Evolutionary conservation across 768 basidiomycete genomes (phyloP), one percentile per base, ranked within the genome.

Genomic region (Gelatoporia subvermispora): DNA sequence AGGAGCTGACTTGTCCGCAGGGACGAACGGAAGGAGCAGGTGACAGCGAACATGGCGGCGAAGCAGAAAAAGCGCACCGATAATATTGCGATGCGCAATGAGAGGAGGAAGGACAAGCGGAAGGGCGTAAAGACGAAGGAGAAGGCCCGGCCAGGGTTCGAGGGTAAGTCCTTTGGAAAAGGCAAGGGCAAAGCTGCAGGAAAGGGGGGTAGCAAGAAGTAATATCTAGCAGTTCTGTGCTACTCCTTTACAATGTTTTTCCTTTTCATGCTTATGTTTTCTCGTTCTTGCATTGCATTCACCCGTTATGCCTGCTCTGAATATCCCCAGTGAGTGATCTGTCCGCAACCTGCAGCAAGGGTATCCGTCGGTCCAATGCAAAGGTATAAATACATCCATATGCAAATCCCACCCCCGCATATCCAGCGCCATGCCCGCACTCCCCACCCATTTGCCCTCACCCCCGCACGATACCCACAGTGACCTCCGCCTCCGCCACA

Each of bases 1-100:
- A 8, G 45, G 20, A 52, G 43, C 36, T 48, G 40, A 17, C 7
- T 23, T 9, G n/a, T 41, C 21, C 41, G 20, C 60, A 96, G 93
- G 94, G 79, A 81, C 36, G 87, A 91, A 55, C 82, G 92, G 51
- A 95, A 95, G 65, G 84, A 88, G 48, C 82, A 89, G 34, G 61
- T 93, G 22, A 57, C 76, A 3, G 75, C 81, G 10, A 75, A 84
- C 2, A 87, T 91, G 78, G 87, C 86, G 1, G 88, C 88, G 24
- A 84, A 79, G 64, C 86, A 92, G 68, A 92, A 94, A 72, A 98
- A 98, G 68, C 78, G 93, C 3, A 62, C 81, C 13, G 93, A 95
- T 58, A 97, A 98, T 60, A 88, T 97, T 57, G 87, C 91, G 0
- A 81, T 77, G 72, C 81, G 93, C 16, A 81, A 84, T 48, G 93